Conservation (phyloP, 2,329 filamentous ascomycete genomes). For the Sporothrix sp. region DNA sequence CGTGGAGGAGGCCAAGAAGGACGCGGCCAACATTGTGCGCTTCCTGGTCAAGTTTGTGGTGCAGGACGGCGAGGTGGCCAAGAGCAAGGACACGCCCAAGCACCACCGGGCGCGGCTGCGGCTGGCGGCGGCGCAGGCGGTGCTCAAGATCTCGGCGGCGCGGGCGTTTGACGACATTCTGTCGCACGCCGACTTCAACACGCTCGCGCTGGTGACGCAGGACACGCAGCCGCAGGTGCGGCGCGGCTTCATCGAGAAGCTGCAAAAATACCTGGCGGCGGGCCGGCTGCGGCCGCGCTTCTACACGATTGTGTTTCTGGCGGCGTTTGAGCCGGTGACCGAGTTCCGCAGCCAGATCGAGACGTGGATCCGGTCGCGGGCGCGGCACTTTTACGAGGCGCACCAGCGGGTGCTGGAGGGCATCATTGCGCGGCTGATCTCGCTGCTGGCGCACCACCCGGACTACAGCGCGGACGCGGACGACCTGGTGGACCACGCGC, state of each 20-base stretch:
- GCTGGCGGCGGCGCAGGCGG: constrained; percentile 67
- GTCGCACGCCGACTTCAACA: constrained; percentile 65
- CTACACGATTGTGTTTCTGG: constrained; percentile 81
- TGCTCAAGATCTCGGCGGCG: constrained; percentile 73
- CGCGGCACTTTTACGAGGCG: constrained; percentile 50
- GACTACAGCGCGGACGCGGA: constrained; percentile 63
- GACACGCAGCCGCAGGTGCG: constrained; percentile 67
- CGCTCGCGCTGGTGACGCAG: constrained; percentile 70
- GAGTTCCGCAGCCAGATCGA: constrained; percentile 64
- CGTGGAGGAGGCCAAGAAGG: constrained; percentile 42
- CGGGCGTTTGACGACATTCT: constrained; percentile 69
- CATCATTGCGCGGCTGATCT: constrained; percentile 72
- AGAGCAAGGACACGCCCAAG: constrained; percentile 58
- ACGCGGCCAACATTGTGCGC: constrained; percentile 50
- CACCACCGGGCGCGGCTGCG: constrained; percentile 74
- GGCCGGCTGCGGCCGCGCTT: constrained; percentile 63
- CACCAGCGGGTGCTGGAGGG: constrained; percentile 65
- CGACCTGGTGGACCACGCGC: constrained; percentile 70
- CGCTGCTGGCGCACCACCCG: constrained; percentile 84
- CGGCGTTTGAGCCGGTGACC: constrained; percentile 76
- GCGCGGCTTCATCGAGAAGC: constrained; percentile 65
- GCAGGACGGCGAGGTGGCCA: constrained; percentile 46
- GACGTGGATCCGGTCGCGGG: constrained; percentile 82
- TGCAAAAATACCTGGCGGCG: constrained; percentile 83
- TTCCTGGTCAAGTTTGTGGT: constrained; percentile 68